Percentiles rank a stretch among this genome's conserved stretches.
Conservation (phyloP, 164 flowering plant species). For the Vitis rupestris region DNA sequence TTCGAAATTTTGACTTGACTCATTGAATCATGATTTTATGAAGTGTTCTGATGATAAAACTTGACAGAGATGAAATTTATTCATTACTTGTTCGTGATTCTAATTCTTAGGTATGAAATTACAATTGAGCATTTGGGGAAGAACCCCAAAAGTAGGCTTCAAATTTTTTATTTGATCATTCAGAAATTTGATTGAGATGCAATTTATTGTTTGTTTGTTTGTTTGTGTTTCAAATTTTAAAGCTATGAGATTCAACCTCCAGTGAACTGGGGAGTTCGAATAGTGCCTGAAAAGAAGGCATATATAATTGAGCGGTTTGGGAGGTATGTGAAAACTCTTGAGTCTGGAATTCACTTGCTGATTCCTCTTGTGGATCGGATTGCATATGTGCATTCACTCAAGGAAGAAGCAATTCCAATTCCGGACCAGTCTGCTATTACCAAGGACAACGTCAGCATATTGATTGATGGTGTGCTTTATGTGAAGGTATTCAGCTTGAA, state of each 20-base stretch:
- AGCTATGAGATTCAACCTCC: slow-evolving; percentile 63
- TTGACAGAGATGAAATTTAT: too few relatives aligned
- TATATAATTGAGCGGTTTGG: slow-evolving; percentile 88
- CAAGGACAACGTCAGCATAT: slow-evolving; percentile 86
- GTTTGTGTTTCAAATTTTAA: not conserved
- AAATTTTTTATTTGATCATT: not conserved
- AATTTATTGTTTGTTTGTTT: not conserved
- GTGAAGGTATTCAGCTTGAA: slow-evolving; percentile 49
- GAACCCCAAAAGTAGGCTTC: not conserved
- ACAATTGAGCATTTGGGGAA: too few relatives aligned
- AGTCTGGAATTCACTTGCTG: slow-evolving; percentile 80
- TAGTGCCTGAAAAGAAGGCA: slow-evolving; percentile 89
- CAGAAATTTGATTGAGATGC: not conserved
- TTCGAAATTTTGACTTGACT: too few relatives aligned
- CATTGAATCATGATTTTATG: too few relatives aligned
- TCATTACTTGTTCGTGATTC: too few relatives aligned
- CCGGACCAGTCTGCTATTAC: slow-evolving; percentile 92
- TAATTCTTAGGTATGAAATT: too few relatives aligned
- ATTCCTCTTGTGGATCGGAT: slow-evolving; percentile 81
- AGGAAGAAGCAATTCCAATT: slow-evolving; percentile 86
- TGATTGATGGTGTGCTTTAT: slow-evolving; percentile 81
- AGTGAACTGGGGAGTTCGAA: slow-evolving; percentile 75
- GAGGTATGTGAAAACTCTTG: slow-evolving; percentile 69
- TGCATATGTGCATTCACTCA: slow-evolving; percentile 87
- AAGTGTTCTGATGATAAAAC: too few relatives aligned